phyloP scores from a whole-genome alignment of 768 basidiomycete species.

The Lactarius psammicola region DNA sequence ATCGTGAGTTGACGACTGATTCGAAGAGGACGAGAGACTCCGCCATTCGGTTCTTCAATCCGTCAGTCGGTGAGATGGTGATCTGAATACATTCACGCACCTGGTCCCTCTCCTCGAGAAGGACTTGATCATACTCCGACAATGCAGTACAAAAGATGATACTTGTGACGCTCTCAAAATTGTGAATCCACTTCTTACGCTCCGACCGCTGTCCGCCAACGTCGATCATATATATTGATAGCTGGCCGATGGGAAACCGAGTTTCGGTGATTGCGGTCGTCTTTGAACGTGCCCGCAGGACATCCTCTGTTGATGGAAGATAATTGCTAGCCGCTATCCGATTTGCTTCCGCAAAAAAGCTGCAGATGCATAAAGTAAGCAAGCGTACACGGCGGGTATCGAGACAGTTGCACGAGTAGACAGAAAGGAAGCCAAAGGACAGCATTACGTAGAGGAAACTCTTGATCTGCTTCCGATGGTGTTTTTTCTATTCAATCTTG shows the following conservation, averaged over 20 bases:
- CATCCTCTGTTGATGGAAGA: slow-evolving; percentile 82
- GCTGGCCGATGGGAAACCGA: slow-evolving; percentile 64
- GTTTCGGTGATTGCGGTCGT: slow-evolving; percentile 91
- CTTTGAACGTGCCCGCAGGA: slow-evolving; percentile 84
- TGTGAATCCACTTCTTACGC: slow-evolving; percentile 60
- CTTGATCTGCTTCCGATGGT: too few relatives aligned
- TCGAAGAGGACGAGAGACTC: slow-evolving; percentile 76
- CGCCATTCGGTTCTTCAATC: slow-evolving; percentile 66
- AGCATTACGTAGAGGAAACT: too few relatives aligned
- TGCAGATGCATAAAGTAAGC: slow-evolving; percentile 33
- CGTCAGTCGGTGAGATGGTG: neutral
- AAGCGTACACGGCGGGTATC: neutral
- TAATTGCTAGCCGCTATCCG: slow-evolving; percentile 82
- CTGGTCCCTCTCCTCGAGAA: slow-evolving; percentile 66
- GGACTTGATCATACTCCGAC: slow-evolving; percentile 73
- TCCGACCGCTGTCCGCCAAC: slow-evolving; percentile 66
- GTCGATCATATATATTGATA: slow-evolving; percentile 68
- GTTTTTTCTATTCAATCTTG: too few relatives aligned
- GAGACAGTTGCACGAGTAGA: neutral
- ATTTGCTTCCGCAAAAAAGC: slow-evolving; percentile 84
- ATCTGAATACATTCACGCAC: slow-evolving; percentile 36
- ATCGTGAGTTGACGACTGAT: slow-evolving; percentile 74
- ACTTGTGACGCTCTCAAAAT: slow-evolving; percentile 75
- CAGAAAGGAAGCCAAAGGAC: neutral
- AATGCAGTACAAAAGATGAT: slow-evolving; percentile 76